Base-by-base conservation (phyloP, 306 rosid species). In the Cotoneaster glaucophyllus region DNA sequence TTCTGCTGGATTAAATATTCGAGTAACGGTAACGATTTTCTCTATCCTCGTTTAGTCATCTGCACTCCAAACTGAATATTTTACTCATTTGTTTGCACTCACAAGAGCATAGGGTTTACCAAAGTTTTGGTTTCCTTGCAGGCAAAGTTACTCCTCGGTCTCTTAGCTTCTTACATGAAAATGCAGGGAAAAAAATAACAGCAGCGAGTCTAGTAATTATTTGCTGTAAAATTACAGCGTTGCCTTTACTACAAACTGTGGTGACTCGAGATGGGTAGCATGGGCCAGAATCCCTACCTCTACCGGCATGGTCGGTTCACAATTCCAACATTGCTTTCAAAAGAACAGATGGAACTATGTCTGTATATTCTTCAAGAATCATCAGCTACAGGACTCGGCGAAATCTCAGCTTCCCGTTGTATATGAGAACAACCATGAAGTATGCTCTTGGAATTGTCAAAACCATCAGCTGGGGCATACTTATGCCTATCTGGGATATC, bases 141-240 rank as follows among this genome's bases (percentile, higher is more conserved):
- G 98, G 98, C 98, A 26, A 92, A 88, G 81, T 81, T 82, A 59
- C 98, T 93, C 74, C 98, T 93, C 22, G 85, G 85, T 81, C 86
- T 81, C 84, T 41, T 37, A 1, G 41, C 41, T 37, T 37, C 41
- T 37, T 37, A 37, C 41, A 37, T 7, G 41, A 37, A 37, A 37
- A 37, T 37, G 41, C 41, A 6, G 10, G 41, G 41, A 6, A 37
- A 37, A 7, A 37, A 37, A 37, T 37, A 37, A 37, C 41, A 37
- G 41, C 41, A 37, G 41, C 1, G 41, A 37, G 41, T 37, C 41
- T 37, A 7, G 10, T 37, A 37, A 7, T 10, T 37, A 37, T 37
- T 37, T 37, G 41, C 41, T 37, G 41, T 37, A 37, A 7, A 37
- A 37, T 37, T 37, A 37, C 41, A 37, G 41, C 41, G 58, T 53